A percentile compares a stretch with the other conserved stretches of the same genome.
Conservation (phyloP, 805 yeast species). For the Myxozyma monticola region DNA sequence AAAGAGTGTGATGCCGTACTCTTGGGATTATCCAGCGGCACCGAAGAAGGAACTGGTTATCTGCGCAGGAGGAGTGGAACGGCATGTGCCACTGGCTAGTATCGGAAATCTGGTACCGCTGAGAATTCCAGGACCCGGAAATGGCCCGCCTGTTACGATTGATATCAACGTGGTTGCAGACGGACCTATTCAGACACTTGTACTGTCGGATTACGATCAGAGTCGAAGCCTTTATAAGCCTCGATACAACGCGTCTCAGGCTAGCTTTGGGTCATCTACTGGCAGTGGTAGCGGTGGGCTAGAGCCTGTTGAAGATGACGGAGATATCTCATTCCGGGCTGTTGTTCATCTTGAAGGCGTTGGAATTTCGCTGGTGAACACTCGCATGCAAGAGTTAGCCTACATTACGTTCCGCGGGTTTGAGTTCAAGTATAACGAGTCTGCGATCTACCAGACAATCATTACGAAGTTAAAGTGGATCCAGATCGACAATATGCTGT, state of each 20-base stretch:
- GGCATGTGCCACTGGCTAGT: conserved; percentile 84
- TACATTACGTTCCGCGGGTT: conserved; percentile 81
- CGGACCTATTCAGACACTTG: conserved; percentile 89
- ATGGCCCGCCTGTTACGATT: conserved; percentile 46
- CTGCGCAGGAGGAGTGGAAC: conserved; percentile 67
- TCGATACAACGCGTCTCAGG: conserved; percentile 28
- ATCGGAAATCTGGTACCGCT: conserved; percentile 90
- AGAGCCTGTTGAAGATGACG: conserved; percentile 48
- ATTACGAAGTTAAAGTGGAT: conserved; percentile 88
- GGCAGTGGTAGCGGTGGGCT: conserved; percentile 29
- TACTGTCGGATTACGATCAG: conserved; percentile 80
- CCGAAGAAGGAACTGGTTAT: conserved; percentile 74
- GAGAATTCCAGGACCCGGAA: conserved; percentile 56
- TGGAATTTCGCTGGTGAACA: conserved; percentile 81
- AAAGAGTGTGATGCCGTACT: conserved; percentile 93
- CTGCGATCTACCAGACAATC: conserved; percentile 78
- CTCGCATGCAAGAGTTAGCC: conserved; percentile 71
- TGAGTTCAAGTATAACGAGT: conserved; percentile 76
- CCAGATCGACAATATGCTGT: conserved; percentile 88
- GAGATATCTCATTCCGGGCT: conserved; percentile 53
- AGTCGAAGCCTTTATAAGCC: conserved; percentile 72
- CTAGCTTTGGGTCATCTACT: conserved; percentile 17
- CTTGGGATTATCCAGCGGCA: conserved; percentile 97
- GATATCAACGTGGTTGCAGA: conserved; percentile 93
- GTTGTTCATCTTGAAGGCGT: conserved; percentile 70